Conservation (phyloP, 2,329 filamentous ascomycete species). For the Fonsecaea multimorphosa region DNA sequence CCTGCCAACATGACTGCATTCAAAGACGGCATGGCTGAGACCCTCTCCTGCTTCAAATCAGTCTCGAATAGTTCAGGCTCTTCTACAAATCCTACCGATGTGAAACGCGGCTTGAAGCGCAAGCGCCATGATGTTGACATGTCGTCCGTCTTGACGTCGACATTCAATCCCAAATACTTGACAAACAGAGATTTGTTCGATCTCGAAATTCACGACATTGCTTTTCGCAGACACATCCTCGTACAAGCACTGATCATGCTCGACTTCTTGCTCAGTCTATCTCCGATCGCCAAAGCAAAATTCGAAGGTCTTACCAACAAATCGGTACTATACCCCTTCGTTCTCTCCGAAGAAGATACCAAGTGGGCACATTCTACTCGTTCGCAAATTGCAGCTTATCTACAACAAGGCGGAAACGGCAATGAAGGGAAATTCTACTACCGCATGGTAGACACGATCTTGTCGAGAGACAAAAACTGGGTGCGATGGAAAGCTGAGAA, state of each 20-base stretch:
- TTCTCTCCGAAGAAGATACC: conserved; percentile 79
- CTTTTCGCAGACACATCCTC: conserved; percentile 90
- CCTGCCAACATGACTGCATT: conserved; percentile 69
- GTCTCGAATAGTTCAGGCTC: conserved; percentile 70
- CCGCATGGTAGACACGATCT: conserved; percentile 94
- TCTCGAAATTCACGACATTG: conserved; percentile 91
- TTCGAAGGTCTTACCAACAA: conserved; percentile 78
- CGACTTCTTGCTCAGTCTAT: conserved; percentile 92
- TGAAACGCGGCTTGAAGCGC: conserved; percentile 70
- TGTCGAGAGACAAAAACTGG: conserved; percentile 98
- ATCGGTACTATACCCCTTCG: conserved; percentile 81
- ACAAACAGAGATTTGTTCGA: conserved; percentile 97
- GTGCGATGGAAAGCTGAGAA: conserved; percentile 97
- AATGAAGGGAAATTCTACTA: conserved; percentile 90
- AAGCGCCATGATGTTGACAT: conserved; percentile 64
- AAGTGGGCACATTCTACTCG: conserved; percentile 86
- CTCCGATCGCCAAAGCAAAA: conserved; percentile 79
- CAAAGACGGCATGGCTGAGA: conserved; percentile 66
- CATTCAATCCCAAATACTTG: conserved; percentile 96
- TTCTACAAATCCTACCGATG: conserved; percentile 66
- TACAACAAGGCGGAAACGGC: conserved; percentile 64
- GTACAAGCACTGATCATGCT: conserved; percentile 94
- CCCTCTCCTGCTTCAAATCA: conserved; percentile 75
- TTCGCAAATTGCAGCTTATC: conserved; percentile 77
- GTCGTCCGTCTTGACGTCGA: conserved; percentile 56